Evolutionary conservation across 1,284 basidiomycete genomes (phyloP).

Genomic region (Marasmius tenuissimus): DNA sequence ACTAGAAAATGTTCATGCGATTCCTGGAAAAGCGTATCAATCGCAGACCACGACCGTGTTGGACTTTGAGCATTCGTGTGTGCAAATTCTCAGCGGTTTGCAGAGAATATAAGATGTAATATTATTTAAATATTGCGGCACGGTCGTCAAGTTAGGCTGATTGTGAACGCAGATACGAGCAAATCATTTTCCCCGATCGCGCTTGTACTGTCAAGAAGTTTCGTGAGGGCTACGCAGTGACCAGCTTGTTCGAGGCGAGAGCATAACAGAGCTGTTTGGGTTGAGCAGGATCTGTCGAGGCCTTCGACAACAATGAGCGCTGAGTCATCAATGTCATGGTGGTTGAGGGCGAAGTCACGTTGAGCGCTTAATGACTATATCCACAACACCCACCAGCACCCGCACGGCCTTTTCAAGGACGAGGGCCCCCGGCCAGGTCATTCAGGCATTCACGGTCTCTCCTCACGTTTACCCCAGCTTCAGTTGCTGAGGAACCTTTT

Average conservation of each 20-base stretch:
- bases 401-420: too few species aligned
- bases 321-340: background rate
- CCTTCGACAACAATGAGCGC: slow-evolving; percentile 93
- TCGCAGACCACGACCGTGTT: slow-evolving; percentile 87
- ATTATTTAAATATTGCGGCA: too few species aligned
- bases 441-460: too few species aligned
- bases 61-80: slow-evolving; percentile 69
- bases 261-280: slow-evolving; percentile 85
- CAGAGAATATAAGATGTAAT: slow-evolving; percentile 96
- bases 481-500: too few species aligned
- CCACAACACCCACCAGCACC: too few species aligned
- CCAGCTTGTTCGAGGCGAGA: too few species aligned
- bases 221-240: too few species aligned
- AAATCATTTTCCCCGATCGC: slow-evolving; percentile 93
- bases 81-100: slow-evolving; percentile 95
- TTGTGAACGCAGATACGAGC: slow-evolving; percentile 84
- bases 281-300: slow-evolving; percentile 91
- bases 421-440: too few species aligned
- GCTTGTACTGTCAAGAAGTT: too few species aligned
- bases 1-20: too few species aligned
- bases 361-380: too few species aligned
- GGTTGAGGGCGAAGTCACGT: background rate
- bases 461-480: too few species aligned
- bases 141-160: slow-evolving; percentile 90
- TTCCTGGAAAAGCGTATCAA: slow-evolving; percentile 95